phyloP scores from a whole-genome alignment of 1,139 yeast genomes.

The Protomyces inouyei region DNA sequence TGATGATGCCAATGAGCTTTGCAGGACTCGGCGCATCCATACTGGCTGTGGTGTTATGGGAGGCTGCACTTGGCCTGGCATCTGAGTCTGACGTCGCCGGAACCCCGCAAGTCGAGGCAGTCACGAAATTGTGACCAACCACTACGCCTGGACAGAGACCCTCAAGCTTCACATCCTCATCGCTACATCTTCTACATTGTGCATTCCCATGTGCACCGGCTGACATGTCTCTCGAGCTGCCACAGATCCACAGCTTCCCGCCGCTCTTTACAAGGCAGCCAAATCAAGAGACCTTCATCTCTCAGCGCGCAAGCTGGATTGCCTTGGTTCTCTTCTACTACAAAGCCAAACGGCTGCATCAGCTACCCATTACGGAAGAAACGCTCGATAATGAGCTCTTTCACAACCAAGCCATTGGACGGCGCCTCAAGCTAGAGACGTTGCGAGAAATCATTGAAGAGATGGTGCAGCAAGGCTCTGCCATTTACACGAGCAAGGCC shows the following conservation, averaged over 20 bases:
- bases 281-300: conserved; percentile 67
- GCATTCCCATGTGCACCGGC: not conserved
- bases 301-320: conserved; percentile 63
- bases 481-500: conserved; percentile 46
- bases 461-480: conserved; percentile 54
- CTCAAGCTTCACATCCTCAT: too few relatives aligned
- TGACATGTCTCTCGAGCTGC: conserved; percentile 3
- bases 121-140: too few relatives aligned
- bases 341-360: conserved; percentile 52
- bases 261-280: conserved; percentile 90
- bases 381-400: conserved; percentile 42
- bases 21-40: conserved; percentile 13
- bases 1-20: conserved; percentile 3
- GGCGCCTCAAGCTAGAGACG: conserved; percentile 52
- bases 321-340: conserved; percentile 56
- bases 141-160: too few relatives aligned
- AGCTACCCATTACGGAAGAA: conserved; percentile 41
- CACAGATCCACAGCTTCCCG: conserved; percentile 70
- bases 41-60: not conserved
- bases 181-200: not conserved
- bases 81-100: too few relatives aligned
- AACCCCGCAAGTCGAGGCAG: too few relatives aligned
- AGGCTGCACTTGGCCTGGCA: too few relatives aligned
- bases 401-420: conserved; percentile 47
- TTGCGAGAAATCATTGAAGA: conserved; percentile 53